These are phyloP conservation scores for Naganishia albida DNA, from an alignment of 1,284 basidiomycete genomes.

Conservation along the genomic window DNA sequence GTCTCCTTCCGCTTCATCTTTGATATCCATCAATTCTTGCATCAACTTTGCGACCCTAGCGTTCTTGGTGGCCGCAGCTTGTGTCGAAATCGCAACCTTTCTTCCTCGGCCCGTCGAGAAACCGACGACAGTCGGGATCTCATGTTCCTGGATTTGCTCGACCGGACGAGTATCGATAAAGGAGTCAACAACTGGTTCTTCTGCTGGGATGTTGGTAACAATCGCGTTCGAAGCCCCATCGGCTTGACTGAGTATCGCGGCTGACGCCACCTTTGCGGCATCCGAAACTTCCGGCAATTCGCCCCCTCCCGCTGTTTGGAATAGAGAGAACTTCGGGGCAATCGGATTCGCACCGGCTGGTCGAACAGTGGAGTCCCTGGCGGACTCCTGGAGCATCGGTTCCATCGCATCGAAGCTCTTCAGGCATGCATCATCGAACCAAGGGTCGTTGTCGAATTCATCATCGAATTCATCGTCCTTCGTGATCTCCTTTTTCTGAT, in stretches of 20 bases:
- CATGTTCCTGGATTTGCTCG: slow-evolving; percentile 3
- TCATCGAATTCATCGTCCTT: slow-evolving; percentile 22
- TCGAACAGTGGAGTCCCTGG: not conserved
- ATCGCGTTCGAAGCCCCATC: not conserved
- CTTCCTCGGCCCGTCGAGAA: slow-evolving; percentile 43
- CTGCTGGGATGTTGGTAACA: not conserved
- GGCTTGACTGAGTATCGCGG: not conserved
- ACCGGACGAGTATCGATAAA: slow-evolving; percentile 17
- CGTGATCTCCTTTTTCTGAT: slow-evolving; percentile 2
- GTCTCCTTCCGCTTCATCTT: not conserved
- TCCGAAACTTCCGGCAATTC: slow-evolving; percentile 14
- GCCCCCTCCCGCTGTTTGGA: slow-evolving; percentile 13
- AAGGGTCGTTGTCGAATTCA: slow-evolving; percentile 30
- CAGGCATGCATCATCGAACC: slow-evolving; percentile 34
- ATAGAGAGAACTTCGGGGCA: not conserved
- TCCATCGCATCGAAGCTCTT: slow-evolving; percentile 22
- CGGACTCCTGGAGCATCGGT: not conserved
- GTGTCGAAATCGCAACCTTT: slow-evolving; percentile 1
- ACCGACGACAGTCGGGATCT: slow-evolving; percentile 36
- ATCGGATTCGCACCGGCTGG: not conserved
- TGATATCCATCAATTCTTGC: slow-evolving; percentile 22
- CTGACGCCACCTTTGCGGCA: not conserved
- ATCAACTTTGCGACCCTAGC: slow-evolving; percentile 28
- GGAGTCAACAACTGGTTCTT: not conserved
- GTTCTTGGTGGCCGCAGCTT: slow-evolving; percentile 13